A percentile compares a stretch with the other conserved stretches of the same genome.
phyloP scores from a whole-genome alignment of 352 stramenopile genomes.

The Aphanomyces euteiches region DNA sequence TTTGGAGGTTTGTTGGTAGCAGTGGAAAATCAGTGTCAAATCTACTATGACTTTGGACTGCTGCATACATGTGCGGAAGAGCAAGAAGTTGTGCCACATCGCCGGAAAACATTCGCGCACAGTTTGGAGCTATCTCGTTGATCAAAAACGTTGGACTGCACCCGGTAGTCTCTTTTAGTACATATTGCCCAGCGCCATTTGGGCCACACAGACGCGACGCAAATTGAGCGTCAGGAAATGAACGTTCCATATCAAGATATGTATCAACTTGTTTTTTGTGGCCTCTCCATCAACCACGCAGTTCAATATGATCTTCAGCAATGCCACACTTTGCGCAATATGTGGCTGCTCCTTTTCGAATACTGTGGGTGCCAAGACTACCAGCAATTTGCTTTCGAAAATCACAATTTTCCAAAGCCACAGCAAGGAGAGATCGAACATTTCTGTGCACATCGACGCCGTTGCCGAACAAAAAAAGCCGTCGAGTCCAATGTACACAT shows the following conservation, averaged over 20 bases:
- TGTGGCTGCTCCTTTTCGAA: background rate
- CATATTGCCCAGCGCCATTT: background rate
- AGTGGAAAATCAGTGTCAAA: slow-evolving; percentile 7
- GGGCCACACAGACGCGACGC: slow-evolving; percentile 1
- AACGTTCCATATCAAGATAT: background rate
- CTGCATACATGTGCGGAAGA: background rate
- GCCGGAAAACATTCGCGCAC: background rate
- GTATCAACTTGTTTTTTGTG: slow-evolving; percentile 4
- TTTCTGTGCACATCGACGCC: background rate
- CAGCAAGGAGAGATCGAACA: background rate
- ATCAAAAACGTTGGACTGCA: slow-evolving; percentile 1
- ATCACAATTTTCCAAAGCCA: background rate
- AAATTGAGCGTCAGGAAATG: slow-evolving; percentile 6
- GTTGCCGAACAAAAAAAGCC: background rate
- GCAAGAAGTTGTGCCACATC: background rate
- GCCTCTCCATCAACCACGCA: slow-evolving; percentile 1
- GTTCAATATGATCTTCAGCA: background rate
- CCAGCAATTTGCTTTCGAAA: background rate
- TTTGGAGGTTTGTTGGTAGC: background rate
- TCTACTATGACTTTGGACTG: background rate
- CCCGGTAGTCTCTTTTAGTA: background rate
- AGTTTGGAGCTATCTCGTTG: slow-evolving; percentile 1
- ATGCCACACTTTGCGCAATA: background rate
- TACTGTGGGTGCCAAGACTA: background rate
- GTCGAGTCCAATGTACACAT: background rate